Percentiles rank a stretch among this genome's conserved stretches.
Evolutionary conservation across 257 asterid species (phyloP).

Genomic region (Solanum medicagineum): DNA sequence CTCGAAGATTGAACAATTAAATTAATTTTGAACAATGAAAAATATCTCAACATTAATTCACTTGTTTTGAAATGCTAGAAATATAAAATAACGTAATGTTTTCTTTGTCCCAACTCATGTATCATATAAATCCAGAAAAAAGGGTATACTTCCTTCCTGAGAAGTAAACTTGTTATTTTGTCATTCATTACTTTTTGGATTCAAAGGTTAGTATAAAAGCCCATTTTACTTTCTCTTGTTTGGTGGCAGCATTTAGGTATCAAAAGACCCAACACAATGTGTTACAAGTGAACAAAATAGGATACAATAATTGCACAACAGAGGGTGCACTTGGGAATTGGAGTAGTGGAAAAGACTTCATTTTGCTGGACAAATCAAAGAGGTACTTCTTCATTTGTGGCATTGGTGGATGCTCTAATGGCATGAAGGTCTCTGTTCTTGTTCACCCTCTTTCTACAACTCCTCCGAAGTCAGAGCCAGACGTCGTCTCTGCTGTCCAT

Average conservation of each 20-base stretch:
- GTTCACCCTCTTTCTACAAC: slow-evolving; percentile 57
- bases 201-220: too few relatives aligned
- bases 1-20: too few relatives aligned
- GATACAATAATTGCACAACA: slow-evolving; percentile 68
- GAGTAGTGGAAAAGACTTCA: slow-evolving; percentile 82
- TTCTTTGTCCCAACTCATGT: background rate
- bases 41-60: too few relatives aligned
- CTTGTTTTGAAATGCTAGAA: too few relatives aligned
- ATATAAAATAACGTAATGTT: too few relatives aligned
- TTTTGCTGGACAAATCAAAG: slow-evolving; percentile 39
- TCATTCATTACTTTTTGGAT: background rate
- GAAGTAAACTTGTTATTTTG: background rate
- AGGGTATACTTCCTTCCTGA: background rate
- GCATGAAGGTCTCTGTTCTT: slow-evolving; percentile 76
- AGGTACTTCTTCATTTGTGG: slow-evolving; percentile 82
- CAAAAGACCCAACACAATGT: slow-evolving; percentile 77
- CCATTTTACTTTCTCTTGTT: background rate
- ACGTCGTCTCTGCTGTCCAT: slow-evolving; percentile 13
- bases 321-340: slow-evolving; percentile 73
- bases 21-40: too few relatives aligned
- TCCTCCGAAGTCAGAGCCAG: slow-evolving; percentile 45
- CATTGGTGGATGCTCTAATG: slow-evolving; percentile 73
- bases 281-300: slow-evolving; percentile 62
- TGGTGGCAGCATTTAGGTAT: slow-evolving; percentile 64
- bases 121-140: background rate